Conservation (phyloP, 352 stramenopile species). For the Globisporangium nunn region DNA sequence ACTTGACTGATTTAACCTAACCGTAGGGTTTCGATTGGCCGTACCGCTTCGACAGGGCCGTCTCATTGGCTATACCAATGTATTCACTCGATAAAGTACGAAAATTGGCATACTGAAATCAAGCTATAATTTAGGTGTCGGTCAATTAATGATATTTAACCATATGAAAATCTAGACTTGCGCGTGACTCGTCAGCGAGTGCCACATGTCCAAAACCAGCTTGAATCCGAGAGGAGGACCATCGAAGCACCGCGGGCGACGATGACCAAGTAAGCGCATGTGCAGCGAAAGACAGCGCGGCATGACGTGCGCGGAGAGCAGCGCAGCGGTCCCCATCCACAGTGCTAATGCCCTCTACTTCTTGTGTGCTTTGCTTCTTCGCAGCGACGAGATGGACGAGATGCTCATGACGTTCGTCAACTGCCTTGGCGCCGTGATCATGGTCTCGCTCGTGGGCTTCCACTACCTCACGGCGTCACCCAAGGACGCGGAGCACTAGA, state of each 20-base stretch:
- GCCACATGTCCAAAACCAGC: neutral
- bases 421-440: conserved; percentile 80
- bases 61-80: too few species aligned
- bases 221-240: neutral
- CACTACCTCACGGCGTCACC: conserved; percentile 82
- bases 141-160: too few species aligned
- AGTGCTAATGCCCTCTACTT: neutral
- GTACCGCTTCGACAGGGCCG: too few species aligned
- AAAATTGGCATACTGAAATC: too few species aligned
- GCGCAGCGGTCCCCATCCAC: neutral
- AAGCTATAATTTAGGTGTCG: too few species aligned
- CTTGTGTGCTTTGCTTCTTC: neutral
- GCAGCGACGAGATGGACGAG: conserved; percentile 82
- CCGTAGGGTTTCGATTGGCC: too few species aligned
- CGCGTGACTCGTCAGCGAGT: neutral
- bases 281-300: neutral
- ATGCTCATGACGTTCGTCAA: conserved; percentile 88
- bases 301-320: neutral
- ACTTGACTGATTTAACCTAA: too few species aligned
- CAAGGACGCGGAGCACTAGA: conserved; percentile 77
- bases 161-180: neutral
- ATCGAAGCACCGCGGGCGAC: neutral
- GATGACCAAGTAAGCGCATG: conserved; percentile 1
- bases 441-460: conserved; percentile 84
- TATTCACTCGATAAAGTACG: too few species aligned